phyloP scores from a whole-genome alignment of 805 yeast species.

The Metschnikowia drakensbergensis region DNA sequence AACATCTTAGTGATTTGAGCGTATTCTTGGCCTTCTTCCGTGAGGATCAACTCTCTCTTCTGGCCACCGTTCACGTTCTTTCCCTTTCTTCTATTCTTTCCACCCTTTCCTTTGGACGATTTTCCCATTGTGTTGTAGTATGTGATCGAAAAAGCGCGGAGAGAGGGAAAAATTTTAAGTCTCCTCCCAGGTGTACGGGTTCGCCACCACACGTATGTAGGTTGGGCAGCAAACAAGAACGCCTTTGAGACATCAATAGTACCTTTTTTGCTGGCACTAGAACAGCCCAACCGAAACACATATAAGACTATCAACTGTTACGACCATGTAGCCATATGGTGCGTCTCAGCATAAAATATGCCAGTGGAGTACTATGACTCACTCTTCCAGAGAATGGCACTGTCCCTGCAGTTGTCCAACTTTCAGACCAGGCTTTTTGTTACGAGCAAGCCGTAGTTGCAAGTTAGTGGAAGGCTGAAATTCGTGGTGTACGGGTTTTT shows the following conservation, averaged over 20 bases:
- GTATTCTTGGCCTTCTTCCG: conserved; percentile 97
- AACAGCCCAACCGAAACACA: too few relatives aligned
- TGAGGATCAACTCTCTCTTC: conserved; percentile 88
- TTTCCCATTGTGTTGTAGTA: conserved; percentile 56
- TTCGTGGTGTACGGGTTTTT: conserved; percentile 12
- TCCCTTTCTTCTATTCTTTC: conserved; percentile 96
- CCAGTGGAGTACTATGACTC: too few relatives aligned
- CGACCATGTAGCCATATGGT: not conserved
- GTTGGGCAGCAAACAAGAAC: not conserved
- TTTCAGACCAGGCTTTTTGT: too few relatives aligned
- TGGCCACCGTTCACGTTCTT: conserved; percentile 89
- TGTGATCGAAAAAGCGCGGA: not conserved
- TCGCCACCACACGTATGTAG: not conserved
- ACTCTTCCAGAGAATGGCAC: too few relatives aligned
- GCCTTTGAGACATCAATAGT: not conserved
- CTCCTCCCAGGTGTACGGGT: conserved; percentile 3
- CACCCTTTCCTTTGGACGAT: conserved; percentile 76
- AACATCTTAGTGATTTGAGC: conserved; percentile 98
- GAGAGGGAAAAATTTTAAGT: conserved; percentile 3
- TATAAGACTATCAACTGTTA: too few relatives aligned
- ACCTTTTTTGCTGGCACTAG: not conserved
- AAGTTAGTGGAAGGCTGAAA: too few relatives aligned
- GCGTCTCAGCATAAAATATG: not conserved
- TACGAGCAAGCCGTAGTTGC: too few relatives aligned
- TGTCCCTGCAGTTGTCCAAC: too few relatives aligned